phyloP scores from a whole-genome alignment of 345 rosid species.

The Pugionium cornutum region DNA sequence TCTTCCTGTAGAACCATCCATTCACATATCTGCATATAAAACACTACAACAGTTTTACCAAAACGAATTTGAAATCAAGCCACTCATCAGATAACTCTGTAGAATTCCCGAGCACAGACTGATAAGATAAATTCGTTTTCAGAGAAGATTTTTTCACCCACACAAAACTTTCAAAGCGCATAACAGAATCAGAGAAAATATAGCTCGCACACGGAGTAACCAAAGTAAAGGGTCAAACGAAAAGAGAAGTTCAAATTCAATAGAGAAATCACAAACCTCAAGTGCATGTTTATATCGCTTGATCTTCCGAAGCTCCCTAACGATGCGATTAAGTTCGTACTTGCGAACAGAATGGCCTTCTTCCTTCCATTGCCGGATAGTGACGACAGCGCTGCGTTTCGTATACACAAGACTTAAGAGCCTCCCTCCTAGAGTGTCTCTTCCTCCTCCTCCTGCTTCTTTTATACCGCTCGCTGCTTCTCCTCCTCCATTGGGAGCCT shows the following conservation, averaged over 20 bases:
- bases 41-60: constrained; percentile 5
- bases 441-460: constrained; percentile 29
- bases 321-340: constrained; percentile 79
- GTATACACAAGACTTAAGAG: constrained; percentile 65
- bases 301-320: constrained; percentile 86
- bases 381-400: constrained; percentile 79
- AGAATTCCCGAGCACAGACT: not conserved
- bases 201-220: not conserved
- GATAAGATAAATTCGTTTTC: not conserved
- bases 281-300: constrained; percentile 89
- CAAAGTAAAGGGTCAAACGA: not conserved
- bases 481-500: constrained; percentile 21
- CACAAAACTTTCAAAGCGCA: not conserved
- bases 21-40: constrained; percentile 67
- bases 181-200: not conserved
- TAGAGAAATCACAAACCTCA: constrained; percentile 51
- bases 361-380: constrained; percentile 70
- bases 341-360: constrained; percentile 70
- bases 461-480: not conserved
- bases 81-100: not conserved
- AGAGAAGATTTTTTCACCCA: not conserved
- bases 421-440: constrained; percentile 57
- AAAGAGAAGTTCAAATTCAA: not conserved
- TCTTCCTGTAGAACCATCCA: constrained; percentile 83
- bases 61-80: constrained; percentile 23